Evolutionary conservation across 2,329 filamentous ascomycete species (phyloP).

Genomic region (Phoma sp.): DNA sequence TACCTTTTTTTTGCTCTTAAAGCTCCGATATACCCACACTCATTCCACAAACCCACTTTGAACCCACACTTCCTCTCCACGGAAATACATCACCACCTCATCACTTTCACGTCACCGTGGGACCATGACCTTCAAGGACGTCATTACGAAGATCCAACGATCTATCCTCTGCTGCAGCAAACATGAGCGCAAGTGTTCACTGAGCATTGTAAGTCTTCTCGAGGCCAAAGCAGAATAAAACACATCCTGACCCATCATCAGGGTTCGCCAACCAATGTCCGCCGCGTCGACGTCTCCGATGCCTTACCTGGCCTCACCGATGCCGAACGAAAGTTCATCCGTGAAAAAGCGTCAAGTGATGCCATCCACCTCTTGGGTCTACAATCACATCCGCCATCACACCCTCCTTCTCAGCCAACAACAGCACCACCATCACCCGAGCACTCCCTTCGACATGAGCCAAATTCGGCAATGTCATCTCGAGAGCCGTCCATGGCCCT

Average conservation of each 20-base stretch:
- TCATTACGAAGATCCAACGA: conserved; percentile 29
- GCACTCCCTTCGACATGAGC: conserved; percentile 15
- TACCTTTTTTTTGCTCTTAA: conserved; percentile 20
- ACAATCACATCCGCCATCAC: conserved; percentile 22
- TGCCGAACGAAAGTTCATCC: conserved; percentile 37
- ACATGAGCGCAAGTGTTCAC: conserved; percentile 25
- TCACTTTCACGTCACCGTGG: not conserved
- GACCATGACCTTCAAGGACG: conserved; percentile 34
- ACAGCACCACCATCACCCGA: conserved; percentile 23
- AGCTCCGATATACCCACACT: conserved; percentile 12
- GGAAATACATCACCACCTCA: not conserved
- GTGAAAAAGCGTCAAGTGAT: conserved; percentile 41
- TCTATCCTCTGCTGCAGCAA: conserved; percentile 38
- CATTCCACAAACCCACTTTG: conserved; percentile 2
- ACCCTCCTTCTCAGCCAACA: conserved; percentile 20
- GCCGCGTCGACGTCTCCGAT: conserved; percentile 38
- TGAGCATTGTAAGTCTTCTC: conserved; percentile 30
- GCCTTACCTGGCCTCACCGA: conserved; percentile 40
- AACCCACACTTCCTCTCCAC: not conserved
- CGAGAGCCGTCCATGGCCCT: conserved; percentile 29
- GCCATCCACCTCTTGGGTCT: conserved; percentile 34
- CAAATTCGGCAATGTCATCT: conserved; percentile 19
- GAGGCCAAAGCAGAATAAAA: not conserved
- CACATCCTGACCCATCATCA: conserved; percentile 14
- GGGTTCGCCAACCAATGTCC: conserved; percentile 42